phyloP scores from a whole-genome alignment of 768 basidiomycete species.

The Pleurotus platypus region DNA sequence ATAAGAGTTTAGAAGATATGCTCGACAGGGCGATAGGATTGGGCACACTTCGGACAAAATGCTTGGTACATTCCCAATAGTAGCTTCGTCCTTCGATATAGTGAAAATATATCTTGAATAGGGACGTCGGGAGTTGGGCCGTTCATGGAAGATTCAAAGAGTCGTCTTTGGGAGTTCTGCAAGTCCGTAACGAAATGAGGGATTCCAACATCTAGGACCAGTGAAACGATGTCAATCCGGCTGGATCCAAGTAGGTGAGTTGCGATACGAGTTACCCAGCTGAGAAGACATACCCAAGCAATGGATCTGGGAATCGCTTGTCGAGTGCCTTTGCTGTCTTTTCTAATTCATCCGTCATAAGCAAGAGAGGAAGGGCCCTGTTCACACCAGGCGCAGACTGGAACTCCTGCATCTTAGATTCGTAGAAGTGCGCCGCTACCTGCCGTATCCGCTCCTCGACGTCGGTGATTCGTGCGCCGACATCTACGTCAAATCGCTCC shows the following conservation, averaged over 20 bases:
- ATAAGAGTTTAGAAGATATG: background rate
- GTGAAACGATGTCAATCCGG: constrained; percentile 70
- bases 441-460: constrained; percentile 62
- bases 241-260: constrained; percentile 27
- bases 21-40: background rate
- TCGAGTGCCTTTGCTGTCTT: constrained; percentile 80
- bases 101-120: constrained; percentile 84
- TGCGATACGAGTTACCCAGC: background rate
- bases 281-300: constrained; percentile 63
- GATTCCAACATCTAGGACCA: constrained; percentile 64
- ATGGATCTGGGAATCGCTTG: constrained; percentile 81
- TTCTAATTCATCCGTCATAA: constrained; percentile 88
- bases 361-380: constrained; percentile 72
- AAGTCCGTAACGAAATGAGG: constrained; percentile 68
- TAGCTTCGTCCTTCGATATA: constrained; percentile 77
- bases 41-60: constrained; percentile 66
- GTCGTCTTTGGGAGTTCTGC: constrained; percentile 63
- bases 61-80: constrained; percentile 78
- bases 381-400: constrained; percentile 74
- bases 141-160: constrained; percentile 83
- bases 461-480: constrained; percentile 61
- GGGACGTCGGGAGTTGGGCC: constrained; percentile 84
- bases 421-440: constrained; percentile 60
- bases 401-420: constrained; percentile 58
- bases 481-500: constrained; percentile 71